Evolutionary conservation across 2,329 filamentous ascomycete species (phyloP).

Genomic region (Calonectria pseudoturangicola): DNA sequence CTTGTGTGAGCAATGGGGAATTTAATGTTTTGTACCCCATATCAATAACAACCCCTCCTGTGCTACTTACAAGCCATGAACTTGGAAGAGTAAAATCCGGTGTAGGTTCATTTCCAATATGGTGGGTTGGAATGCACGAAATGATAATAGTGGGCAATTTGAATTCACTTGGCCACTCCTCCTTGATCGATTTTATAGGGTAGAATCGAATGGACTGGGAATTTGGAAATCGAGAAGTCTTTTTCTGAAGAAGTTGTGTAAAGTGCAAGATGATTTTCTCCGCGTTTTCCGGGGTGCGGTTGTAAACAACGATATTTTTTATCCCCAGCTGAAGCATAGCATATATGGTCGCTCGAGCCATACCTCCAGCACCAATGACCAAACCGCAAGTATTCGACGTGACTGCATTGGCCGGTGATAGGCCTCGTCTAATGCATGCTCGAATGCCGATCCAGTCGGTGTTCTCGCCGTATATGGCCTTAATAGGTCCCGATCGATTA

Average conservation of each 20-base stretch:
- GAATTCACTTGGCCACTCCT: slow-evolving; percentile 78
- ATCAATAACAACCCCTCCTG: slow-evolving; percentile 85
- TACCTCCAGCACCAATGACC: slow-evolving; percentile 81
- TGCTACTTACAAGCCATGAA: slow-evolving; percentile 82
- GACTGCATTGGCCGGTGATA: slow-evolving; percentile 82
- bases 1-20: slow-evolving; percentile 82
- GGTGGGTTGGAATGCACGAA: slow-evolving; percentile 84
- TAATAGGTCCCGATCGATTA: slow-evolving; percentile 79
- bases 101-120: slow-evolving; percentile 72
- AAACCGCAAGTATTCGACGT: slow-evolving; percentile 73
- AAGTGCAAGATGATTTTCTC: slow-evolving; percentile 82
- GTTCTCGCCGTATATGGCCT: slow-evolving; percentile 85
- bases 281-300: slow-evolving; percentile 80
- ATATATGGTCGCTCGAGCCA: slow-evolving; percentile 86
- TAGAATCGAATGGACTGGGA: slow-evolving; percentile 68
- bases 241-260: slow-evolving; percentile 69
- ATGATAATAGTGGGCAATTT: slow-evolving; percentile 83
- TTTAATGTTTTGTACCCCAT: slow-evolving; percentile 83
- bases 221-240: slow-evolving; percentile 64
- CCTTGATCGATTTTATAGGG: slow-evolving; percentile 74
- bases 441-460: slow-evolving; percentile 88
- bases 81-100: slow-evolving; percentile 81
- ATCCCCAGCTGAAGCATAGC: slow-evolving; percentile 86
- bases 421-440: slow-evolving; percentile 81
- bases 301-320: slow-evolving; percentile 83